Evolutionary conservation across 352 stramenopile genomes (phyloP).

Genomic region (Phytophthora gonapodyides): DNA sequence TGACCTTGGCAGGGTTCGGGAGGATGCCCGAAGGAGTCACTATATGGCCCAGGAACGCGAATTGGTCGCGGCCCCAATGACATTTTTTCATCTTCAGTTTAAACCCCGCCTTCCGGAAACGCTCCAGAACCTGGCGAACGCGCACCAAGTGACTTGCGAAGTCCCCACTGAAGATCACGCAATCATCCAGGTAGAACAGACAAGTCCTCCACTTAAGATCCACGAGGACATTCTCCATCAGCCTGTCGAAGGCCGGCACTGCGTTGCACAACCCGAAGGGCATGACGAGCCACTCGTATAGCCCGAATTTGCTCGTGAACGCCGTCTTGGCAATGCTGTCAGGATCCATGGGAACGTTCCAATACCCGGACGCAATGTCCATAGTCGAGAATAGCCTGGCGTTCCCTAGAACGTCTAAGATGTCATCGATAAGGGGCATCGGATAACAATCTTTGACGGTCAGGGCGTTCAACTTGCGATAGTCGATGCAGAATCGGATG

Average conservation of each 20-base stretch:
- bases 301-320: background rate
- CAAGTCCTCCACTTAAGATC: background rate
- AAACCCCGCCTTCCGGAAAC: background rate
- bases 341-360: too few relatives aligned
- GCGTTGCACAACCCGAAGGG: background rate
- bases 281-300: background rate
- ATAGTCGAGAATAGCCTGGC: too few relatives aligned
- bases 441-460: too few relatives aligned
- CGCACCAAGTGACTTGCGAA: background rate
- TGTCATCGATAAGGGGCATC: too few relatives aligned
- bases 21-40: background rate
- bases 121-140: background rate
- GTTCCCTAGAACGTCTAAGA: too few relatives aligned
- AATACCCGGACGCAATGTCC: too few relatives aligned
- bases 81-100: background rate
- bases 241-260: background rate
- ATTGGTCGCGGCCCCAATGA: background rate
- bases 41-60: background rate
- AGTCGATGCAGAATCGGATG: too few relatives aligned
- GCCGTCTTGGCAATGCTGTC: background rate
- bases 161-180: background rate
- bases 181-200: background rate
- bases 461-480: too few relatives aligned
- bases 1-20: background rate
- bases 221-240: background rate